Evolutionary conservation across 2,329 filamentous ascomycete species (phyloP).

Genomic region (Pseudogymnoascus sp.): DNA sequence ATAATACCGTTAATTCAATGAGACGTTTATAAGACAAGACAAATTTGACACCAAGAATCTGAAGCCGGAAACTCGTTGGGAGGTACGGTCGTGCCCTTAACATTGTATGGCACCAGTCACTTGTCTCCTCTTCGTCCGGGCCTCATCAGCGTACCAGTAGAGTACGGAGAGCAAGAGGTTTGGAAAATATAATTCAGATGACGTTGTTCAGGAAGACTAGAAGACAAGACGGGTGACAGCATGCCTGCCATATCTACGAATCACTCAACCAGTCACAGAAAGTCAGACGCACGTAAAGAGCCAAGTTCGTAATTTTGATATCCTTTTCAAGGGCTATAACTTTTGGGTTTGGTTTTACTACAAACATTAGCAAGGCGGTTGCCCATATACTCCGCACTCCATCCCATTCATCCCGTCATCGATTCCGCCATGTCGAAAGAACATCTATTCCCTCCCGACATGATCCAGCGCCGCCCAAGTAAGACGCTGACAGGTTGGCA

Average conservation of each 20-base stretch:
- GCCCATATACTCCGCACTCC: slow-evolving; percentile 6
- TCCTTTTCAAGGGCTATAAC: slow-evolving; percentile 1
- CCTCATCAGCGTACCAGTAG: background rate
- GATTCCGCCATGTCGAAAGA: slow-evolving; percentile 5
- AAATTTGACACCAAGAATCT: background rate
- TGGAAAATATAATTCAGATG: background rate
- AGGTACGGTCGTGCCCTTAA: background rate
- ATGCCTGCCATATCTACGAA: background rate
- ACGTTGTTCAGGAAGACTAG: background rate
- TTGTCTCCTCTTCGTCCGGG: background rate
- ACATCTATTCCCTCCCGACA: background rate
- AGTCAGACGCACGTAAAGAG: background rate
- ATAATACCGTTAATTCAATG: background rate
- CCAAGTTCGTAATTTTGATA: background rate
- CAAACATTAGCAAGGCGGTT: slow-evolving; percentile 8
- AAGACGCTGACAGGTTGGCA: slow-evolving; percentile 1
- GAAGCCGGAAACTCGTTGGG: background rate
- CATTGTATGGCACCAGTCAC: background rate
- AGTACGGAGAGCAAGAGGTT: no score
- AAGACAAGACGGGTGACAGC: background rate
- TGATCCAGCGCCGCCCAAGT: slow-evolving; percentile 6
- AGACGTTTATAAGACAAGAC: no score
- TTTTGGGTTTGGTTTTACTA: slow-evolving; percentile 6
- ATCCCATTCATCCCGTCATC: slow-evolving; percentile 6
- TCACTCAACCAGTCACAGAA: background rate